phyloP scores from a whole-genome alignment of 2,329 filamentous ascomycete genomes.

The Apiospora sp. region DNA sequence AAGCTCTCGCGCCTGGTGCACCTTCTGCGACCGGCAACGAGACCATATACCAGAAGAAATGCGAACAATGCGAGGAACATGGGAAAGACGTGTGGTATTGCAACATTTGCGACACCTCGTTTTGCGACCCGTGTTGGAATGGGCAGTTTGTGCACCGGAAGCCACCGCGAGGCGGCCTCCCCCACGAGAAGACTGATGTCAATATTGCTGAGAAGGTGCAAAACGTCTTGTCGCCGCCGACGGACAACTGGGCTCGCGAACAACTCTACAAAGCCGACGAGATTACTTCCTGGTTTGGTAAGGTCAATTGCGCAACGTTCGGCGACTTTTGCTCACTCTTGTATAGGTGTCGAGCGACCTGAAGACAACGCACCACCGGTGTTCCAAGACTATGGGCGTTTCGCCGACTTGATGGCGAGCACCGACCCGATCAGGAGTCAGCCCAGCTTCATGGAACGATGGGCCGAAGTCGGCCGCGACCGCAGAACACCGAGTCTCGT shows the following conservation, averaged over 20 bases:
- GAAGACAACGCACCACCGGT: conserved; percentile 33
- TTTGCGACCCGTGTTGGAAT: conserved; percentile 18
- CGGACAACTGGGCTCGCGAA: conserved; percentile 10
- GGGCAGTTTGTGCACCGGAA: conserved; percentile 23
- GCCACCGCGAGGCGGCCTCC: conserved; percentile 11
- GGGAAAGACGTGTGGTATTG: conserved; percentile 20
- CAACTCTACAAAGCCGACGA: conserved; percentile 24
- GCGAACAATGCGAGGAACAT: conserved; percentile 18
- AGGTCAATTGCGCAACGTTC: background rate
- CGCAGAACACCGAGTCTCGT: conserved; percentile 43
- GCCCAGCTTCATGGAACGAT: conserved; percentile 21
- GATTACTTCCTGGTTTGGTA: conserved; percentile 25
- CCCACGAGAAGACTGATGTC: conserved; percentile 21
- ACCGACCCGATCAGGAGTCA: conserved; percentile 23
- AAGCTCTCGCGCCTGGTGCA: background rate
- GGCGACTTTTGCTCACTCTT: background rate
- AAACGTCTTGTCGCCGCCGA: conserved; percentile 22
- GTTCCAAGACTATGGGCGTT: conserved; percentile 51
- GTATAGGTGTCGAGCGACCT: conserved; percentile 25
- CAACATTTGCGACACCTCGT: conserved; percentile 24
- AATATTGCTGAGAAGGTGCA: conserved; percentile 24
- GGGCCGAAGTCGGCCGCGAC: conserved; percentile 26
- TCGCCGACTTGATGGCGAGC: conserved; percentile 44
- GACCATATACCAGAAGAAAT: conserved; percentile 18
- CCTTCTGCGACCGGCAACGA: background rate